A percentile compares a stretch with the other conserved stretches of the same genome.
Evolutionary conservation across 306 rosid genomes (phyloP).

Genomic region (Trifolium pratense): DNA sequence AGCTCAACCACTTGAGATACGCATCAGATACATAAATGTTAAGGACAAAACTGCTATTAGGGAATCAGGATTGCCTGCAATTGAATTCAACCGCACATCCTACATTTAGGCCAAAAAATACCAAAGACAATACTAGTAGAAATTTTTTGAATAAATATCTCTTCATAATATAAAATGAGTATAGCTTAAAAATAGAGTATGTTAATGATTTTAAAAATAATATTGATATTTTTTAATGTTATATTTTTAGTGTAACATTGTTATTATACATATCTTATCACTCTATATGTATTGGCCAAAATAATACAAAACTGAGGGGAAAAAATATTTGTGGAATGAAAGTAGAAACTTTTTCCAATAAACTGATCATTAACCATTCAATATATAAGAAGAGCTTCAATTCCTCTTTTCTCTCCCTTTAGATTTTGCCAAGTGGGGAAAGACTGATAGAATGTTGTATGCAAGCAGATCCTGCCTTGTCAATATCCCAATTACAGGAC

Average conservation of each 20-base stretch:
- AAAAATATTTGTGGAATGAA: constrained; percentile 30
- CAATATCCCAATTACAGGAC: constrained; percentile 67
- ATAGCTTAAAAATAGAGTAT: no score
- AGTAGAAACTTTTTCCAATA: constrained; percentile 29
- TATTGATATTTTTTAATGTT: no score
- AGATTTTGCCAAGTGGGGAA: constrained; percentile 65
- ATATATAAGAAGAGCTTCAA: constrained; percentile 39
- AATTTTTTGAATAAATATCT: no score
- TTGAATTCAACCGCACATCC: no score
- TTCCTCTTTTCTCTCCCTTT: constrained; percentile 55
- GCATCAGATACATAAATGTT: no score
- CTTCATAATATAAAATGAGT: no score
- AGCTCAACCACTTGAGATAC: not conserved
- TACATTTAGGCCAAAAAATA: no score
- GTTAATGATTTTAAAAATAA: no score
- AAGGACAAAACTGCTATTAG: not conserved
- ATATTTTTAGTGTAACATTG: not conserved
- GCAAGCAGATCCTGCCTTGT: constrained; percentile 67
- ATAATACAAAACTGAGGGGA: constrained; percentile 43
- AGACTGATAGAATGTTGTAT: constrained; percentile 66
- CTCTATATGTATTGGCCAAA: constrained; percentile 42
- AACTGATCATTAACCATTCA: constrained; percentile 14
- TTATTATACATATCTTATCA: constrained; percentile 35
- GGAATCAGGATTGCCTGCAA: no score
- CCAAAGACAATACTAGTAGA: no score